phyloP scores from a whole-genome alignment of 441 rosid species.

The Aleurites moluccanus region DNA sequence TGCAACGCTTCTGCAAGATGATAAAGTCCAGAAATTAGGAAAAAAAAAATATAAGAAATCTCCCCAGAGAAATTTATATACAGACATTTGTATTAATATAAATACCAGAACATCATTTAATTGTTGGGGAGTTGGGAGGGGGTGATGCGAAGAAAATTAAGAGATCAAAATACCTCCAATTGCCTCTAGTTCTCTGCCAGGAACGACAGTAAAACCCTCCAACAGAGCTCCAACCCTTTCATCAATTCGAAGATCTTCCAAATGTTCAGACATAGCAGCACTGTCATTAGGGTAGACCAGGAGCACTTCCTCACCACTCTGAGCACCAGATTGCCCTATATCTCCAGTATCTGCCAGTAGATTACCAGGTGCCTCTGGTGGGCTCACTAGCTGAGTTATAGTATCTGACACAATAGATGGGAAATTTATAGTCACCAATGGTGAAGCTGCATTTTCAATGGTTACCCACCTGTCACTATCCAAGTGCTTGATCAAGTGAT shows the following conservation, averaged over 20 bases:
- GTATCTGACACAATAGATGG: constrained; percentile 69
- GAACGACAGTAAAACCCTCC: constrained; percentile 63
- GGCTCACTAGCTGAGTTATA: constrained; percentile 73
- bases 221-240: constrained; percentile 70
- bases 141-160: background rate
- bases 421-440: constrained; percentile 55
- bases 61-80: constrained; percentile 3
- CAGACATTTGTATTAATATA: background rate
- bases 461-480: constrained; percentile 95
- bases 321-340: constrained; percentile 40
- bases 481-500: constrained; percentile 86
- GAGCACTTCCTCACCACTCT: constrained; percentile 39
- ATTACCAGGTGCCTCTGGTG: constrained; percentile 99
- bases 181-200: constrained; percentile 84
- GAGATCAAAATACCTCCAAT: constrained; percentile 63
- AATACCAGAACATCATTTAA: background rate
- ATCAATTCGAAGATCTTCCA: constrained; percentile 68
- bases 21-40: constrained; percentile 6
- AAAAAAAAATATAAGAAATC: constrained; percentile 16
- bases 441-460: constrained; percentile 96
- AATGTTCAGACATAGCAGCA: constrained; percentile 36
- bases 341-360: constrained; percentile 63
- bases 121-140: background rate
- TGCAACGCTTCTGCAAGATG: constrained; percentile 70
- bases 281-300: constrained; percentile 27